These are phyloP conservation scores for Lactarius sp. DNA, from an alignment of 768 basidiomycete genomes.

Conservation along the genomic window DNA sequence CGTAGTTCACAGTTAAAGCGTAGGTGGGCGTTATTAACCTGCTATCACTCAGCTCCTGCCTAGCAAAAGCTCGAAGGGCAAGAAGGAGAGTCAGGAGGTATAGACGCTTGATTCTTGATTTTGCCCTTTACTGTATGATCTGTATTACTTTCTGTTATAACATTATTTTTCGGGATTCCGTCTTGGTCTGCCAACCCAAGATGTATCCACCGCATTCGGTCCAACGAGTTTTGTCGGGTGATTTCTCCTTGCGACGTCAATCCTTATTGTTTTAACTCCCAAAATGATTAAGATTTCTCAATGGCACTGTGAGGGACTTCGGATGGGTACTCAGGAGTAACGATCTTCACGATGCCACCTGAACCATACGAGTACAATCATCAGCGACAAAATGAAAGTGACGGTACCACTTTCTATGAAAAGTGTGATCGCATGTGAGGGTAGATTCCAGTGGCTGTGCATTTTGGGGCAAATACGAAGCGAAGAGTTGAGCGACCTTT, in stretches of 20 bases:
- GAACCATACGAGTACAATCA: too few species aligned
- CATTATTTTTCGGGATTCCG: conserved; percentile 22
- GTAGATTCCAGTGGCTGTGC: too few species aligned
- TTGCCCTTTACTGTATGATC: conserved; percentile 24
- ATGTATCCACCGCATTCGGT: neutral
- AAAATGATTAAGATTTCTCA: neutral
- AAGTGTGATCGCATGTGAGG: too few species aligned
- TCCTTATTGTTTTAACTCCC: neutral
- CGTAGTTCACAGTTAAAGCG: conserved; percentile 1
- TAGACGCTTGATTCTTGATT: conserved; percentile 9
- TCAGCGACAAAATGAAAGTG: neutral
- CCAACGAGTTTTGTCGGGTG: neutral
- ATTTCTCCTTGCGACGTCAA: neutral
- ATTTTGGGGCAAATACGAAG: too few species aligned
- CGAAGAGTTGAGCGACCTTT: too few species aligned
- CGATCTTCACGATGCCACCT: too few species aligned
- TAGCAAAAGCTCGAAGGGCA: conserved; percentile 48
- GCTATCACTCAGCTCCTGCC: conserved; percentile 34
- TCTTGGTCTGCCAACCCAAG: neutral
- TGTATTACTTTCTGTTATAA: conserved; percentile 25
- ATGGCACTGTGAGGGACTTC: neutral
- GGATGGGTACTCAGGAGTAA: too few species aligned
- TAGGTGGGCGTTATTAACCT: neutral
- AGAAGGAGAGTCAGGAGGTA: conserved; percentile 45
- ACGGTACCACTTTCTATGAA: too few species aligned